Evolutionary conservation across 192 early-diverging fungal genomes (phyloP), one percentile per base, ranked within the genome.

Genomic region (Phlyctochytrium arcticum): DNA sequence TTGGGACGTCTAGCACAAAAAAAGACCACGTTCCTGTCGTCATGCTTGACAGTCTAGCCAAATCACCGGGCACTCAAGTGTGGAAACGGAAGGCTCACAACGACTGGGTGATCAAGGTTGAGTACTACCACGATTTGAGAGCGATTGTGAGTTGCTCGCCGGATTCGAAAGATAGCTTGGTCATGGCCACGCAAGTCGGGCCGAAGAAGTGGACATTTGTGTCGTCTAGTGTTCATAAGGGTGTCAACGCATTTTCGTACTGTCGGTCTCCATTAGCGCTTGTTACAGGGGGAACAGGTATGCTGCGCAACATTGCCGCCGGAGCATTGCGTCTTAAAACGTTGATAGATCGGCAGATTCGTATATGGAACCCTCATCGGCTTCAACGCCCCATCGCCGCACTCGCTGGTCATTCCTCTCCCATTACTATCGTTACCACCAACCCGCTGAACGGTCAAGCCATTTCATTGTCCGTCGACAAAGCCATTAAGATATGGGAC

Each of bases 321-420:
- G 6, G 4, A 57, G 0, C 4, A 23, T 21, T 17, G 17, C 30
- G 17, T n/a, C 32, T 21, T 12, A n/a, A n/a, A n/a, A n/a, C n/a
- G n/a, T n/a, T n/a, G n/a, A n/a, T 27, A 55, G 80, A 82, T 48
- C 71, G 73, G 10, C 69, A 75, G 57, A 36, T 84, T 48, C 72
- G 82, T 0, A 57, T 84, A 6, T 81, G 79, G 79, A 81, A 84
- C 55, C 82, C 80, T 3, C 70, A 78, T 54, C 63, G 78, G 6
- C 56, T 84, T 5, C 33, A 71, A 3, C 66, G 76, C 33, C 79
- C 80, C 32, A 74, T 71, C 61, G 80, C 74, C 0, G 39, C 71
- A 5, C 57, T 84, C 15, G 68, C 67, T 21, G 82, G 82, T 6
- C 82, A 84, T 46, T 51, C 19, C 12, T 46, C 77, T 4, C 82